Base-by-base conservation (phyloP, 371 early-diverging fungal species). In the Actinomortierella ambigua region DNA sequence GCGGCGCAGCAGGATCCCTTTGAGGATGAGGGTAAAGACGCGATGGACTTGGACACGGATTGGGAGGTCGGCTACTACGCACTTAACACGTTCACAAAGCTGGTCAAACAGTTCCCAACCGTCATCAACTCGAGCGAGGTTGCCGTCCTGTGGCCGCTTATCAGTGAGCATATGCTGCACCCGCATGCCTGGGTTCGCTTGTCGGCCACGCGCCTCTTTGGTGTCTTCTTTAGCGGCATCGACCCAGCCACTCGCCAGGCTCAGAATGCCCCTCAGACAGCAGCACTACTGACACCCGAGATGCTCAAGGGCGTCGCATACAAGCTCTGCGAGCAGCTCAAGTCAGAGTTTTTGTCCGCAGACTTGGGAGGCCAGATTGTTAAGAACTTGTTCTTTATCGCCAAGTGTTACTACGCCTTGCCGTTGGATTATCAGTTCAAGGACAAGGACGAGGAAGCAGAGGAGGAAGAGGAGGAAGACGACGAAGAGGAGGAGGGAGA, bases 301-400 rank as follows among this genome's bases (percentile, higher is more conserved):
- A 77, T 73, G 24, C 65, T 95, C 50, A 81, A 82, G 29, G 51
- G 69, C 2, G 58, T 95, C 13, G 87, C 88, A 0, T 71, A 80
- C 23, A 79, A 82, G 20, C 81, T 93, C 53, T 76, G 85, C 24
- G 83, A 86, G 43, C 97, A 96, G 65, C 77, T 97, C 29, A 87
- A 85, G 75, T 88, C 91, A 48, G 71, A 80, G 17, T 77, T 82
- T 61, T 54, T 96, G 39, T 80, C 91, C 22, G 82, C 86, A 43
- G 96, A 95, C 17, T 85, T 92, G 43, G 95, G 92, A 2, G 90
- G 85, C 59, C 97, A 97, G 76, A 76, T 91, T 46, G 92, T 96
- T 20, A 96, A 97, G 85, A 98, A 98, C 73, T 61, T 98, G 69
- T 90, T 93, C 76, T 98, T 95, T 77, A 77, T 97, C 42, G 92